Evolutionary conservation across 345 rosid species (phyloP), one percentile per base, ranked within the genome.

Genomic region (Clausena lansium): DNA sequence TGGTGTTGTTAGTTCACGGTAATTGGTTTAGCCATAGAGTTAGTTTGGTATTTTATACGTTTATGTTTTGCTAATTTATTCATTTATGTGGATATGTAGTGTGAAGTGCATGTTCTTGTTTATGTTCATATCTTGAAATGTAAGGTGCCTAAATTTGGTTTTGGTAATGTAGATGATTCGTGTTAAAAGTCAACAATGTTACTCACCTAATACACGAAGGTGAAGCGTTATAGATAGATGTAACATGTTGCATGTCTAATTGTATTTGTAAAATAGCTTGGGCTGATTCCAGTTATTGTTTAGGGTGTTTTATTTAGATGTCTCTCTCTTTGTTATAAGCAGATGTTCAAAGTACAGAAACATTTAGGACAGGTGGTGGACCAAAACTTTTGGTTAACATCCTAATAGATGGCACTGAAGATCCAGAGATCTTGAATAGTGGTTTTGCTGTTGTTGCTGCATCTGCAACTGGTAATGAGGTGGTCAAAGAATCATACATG

Each of bases 401-500:
- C 32, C 78, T 96, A n/a, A 84, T 71, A 11, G 86, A 80, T 76
- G 86, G 86, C 27, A 81, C 72, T 78, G 79, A 76, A 57, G 91
- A 84, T 85, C 70, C 84, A 20, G 92, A 87, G 60, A 72, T 83
- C 13, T 74, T 92, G 83, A 85, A 85, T 73, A 70, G 84, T 67
- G 92, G 94, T 74, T 94, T 92, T 79, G 84, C 87, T 6, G 86
- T 88, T 78, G 91, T 94, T 84, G 88, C 97, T 68, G 90, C 88
- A 17, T 92, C 95, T 39, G 89, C 97, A 55, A 90, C 97, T 38
- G 91, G 91, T 39, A 96, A 96, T 76, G 99, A 96, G 85, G 85
- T 96, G 47, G 88, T 94, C n/a, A 94, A 94, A 76, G 83, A 91
- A 84, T 75, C 78, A 25, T 91, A 92, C 81, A 92, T 92, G 95